Conservation (phyloP, 768 basidiomycete genomes). For the Dentipellis fragilis region DNA sequence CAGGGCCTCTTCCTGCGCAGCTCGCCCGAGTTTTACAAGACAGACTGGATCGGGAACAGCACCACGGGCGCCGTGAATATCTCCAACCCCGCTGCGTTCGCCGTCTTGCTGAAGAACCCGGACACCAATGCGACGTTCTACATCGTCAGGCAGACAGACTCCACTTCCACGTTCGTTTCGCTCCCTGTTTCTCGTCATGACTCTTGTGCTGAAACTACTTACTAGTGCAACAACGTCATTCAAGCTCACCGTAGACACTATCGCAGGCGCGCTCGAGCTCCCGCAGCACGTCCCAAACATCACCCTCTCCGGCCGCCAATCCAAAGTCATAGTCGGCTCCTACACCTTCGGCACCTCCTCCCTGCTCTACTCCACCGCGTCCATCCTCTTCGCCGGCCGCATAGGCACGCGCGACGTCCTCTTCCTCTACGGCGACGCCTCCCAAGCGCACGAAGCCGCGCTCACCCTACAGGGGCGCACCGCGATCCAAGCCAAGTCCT, state of each 20-base stretch:
- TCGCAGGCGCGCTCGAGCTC: conserved; percentile 39
- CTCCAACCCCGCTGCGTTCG: conserved; percentile 40
- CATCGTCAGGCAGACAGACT: conserved; percentile 56
- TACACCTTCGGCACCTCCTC: conserved; percentile 60
- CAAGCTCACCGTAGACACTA: conserved; percentile 49
- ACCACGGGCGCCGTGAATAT: conserved; percentile 35
- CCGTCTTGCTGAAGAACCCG: conserved; percentile 58
- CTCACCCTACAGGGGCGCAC: conserved; percentile 8
- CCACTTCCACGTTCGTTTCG: conserved; percentile 45
- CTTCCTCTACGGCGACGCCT: conserved; percentile 27
- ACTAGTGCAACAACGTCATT: conserved; percentile 42
- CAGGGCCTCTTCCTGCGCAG: conserved; percentile 73
- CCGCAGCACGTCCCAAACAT: conserved; percentile 46
- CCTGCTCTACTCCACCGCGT: conserved; percentile 62
- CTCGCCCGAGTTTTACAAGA: conserved; percentile 72
- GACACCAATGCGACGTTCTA: conserved; percentile 60
- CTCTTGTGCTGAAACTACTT: not conserved
- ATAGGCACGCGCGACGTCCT: conserved; percentile 31
- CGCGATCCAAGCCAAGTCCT: not conserved
- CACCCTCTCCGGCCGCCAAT: conserved; percentile 58
- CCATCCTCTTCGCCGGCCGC: conserved; percentile 55
- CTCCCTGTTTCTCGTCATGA: not conserved
- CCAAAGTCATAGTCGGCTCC: conserved; percentile 63
- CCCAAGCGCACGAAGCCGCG: conserved; percentile 25
- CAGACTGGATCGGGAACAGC: conserved; percentile 60